Conservation (phyloP, 73 alveolate species). For the Urostyla sp. region DNA sequence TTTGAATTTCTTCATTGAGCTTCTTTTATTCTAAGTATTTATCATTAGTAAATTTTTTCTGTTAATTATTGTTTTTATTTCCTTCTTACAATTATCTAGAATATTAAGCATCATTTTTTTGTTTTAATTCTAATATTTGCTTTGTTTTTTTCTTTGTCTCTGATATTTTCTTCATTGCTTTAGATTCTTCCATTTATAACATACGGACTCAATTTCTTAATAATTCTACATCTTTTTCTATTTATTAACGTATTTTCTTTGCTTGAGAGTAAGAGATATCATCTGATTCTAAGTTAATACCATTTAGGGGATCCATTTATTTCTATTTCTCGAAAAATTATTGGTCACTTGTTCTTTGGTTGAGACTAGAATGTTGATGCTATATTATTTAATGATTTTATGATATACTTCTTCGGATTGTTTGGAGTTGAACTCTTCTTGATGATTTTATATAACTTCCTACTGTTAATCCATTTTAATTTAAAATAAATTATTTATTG, state of each 20-base stretch:
- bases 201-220: constrained; percentile 20
- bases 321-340: not conserved
- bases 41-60: not conserved
- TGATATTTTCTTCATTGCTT: constrained; percentile 1
- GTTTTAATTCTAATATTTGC: constrained; percentile 13
- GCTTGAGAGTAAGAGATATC: not conserved
- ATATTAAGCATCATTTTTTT: not conserved
- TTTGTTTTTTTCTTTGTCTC: constrained; percentile 26
- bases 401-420: no score
- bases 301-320: not conserved
- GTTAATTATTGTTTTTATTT: not conserved
- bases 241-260: not conserved
- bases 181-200: constrained; percentile 16
- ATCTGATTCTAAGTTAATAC: not conserved
- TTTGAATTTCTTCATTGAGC: not conserved
- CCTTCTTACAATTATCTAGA: not conserved
- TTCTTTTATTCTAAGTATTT: not conserved
- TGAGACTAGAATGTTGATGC: no score
- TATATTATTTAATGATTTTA: no score
- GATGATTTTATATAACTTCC: not conserved
- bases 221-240: constrained; percentile 15
- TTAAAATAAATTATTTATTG: no score
- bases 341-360: not conserved
- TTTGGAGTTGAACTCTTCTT: not conserved
- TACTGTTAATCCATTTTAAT: not conserved